Conservation (phyloP, 768 basidiomycete species). For the Suillus fuscotomentosus region DNA sequence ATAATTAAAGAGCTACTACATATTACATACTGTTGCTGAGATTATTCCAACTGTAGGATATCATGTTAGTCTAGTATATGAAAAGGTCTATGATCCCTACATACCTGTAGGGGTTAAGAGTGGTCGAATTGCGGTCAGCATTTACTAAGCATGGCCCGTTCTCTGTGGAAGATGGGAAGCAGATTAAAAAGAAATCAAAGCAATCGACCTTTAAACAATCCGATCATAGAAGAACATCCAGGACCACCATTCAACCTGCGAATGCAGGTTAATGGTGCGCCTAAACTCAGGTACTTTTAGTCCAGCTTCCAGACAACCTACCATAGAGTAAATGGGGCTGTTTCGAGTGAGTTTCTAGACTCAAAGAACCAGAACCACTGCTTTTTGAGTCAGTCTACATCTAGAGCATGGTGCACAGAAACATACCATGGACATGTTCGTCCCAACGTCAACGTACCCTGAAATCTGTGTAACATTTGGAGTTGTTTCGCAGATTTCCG, state of each 20-base stretch:
- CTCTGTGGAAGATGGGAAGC: conserved; percentile 33
- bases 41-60: conserved; percentile 58
- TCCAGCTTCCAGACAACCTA: conserved; percentile 16
- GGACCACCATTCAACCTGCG: conserved; percentile 58
- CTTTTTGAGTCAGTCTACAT: conserved; percentile 15
- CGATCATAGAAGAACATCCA: conserved; percentile 63
- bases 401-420: neutral
- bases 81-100: neutral
- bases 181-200: neutral
- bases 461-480: conserved; percentile 58
- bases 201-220: conserved; percentile 55
- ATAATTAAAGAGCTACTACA: neutral
- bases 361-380: conserved; percentile 81
- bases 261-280: neutral
- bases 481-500: conserved; percentile 66
- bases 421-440: conserved; percentile 57
- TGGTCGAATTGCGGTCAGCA: conserved; percentile 49
- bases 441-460: conserved; percentile 59
- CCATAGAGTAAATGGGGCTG: conserved; percentile 68
- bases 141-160: conserved; percentile 65
- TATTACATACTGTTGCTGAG: conserved; percentile 55
- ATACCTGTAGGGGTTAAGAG: conserved; percentile 60
- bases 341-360: conserved; percentile 55
- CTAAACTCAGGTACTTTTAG: neutral
- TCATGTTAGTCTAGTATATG: neutral